Conservation (phyloP, 1,284 basidiomycete genomes). For the Grifola frondosa region DNA sequence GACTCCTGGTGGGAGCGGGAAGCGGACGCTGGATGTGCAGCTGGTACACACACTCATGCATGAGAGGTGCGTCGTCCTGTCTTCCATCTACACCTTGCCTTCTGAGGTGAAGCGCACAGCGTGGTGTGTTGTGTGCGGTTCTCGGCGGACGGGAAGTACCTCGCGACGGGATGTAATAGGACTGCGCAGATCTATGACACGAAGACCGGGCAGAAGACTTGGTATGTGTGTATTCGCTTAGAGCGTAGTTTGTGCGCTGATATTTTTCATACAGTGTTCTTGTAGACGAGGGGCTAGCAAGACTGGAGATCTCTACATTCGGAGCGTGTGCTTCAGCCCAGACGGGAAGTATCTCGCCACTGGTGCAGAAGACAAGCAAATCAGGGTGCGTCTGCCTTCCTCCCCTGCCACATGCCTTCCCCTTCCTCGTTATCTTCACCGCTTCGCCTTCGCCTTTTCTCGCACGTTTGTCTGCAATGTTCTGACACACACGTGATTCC, state of each 20-base stretch:
- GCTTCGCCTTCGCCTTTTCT: background rate
- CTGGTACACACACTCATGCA: slow-evolving; percentile 91
- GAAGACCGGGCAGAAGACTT: slow-evolving; percentile 79
- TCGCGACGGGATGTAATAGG: slow-evolving; percentile 91
- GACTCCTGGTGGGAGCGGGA: slow-evolving; percentile 32
- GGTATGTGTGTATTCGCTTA: slow-evolving; percentile 60
- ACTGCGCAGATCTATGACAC: slow-evolving; percentile 91
- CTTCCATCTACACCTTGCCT: slow-evolving; percentile 4
- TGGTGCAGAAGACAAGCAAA: slow-evolving; percentile 69
- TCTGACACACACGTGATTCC: background rate
- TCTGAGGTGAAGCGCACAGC: slow-evolving; percentile 35
- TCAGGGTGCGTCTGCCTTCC: slow-evolving; percentile 48
- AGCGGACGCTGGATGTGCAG: slow-evolving; percentile 82
- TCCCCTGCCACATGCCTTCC: background rate
- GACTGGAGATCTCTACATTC: slow-evolving; percentile 64
- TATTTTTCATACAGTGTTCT: slow-evolving; percentile 41
- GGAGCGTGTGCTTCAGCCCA: slow-evolving; percentile 68
- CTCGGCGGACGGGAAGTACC: slow-evolving; percentile 83
- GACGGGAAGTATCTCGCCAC: slow-evolving; percentile 69
- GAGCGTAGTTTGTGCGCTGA: background rate
- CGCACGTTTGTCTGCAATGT: background rate
- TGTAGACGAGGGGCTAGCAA: slow-evolving; percentile 54
- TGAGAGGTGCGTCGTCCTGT: slow-evolving; percentile 68
- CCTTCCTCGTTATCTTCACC: background rate
- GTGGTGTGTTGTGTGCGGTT: slow-evolving; percentile 93